Evolutionary conservation across 331 rosid species (phyloP).

Genomic region (Phaseolus coccineus): DNA sequence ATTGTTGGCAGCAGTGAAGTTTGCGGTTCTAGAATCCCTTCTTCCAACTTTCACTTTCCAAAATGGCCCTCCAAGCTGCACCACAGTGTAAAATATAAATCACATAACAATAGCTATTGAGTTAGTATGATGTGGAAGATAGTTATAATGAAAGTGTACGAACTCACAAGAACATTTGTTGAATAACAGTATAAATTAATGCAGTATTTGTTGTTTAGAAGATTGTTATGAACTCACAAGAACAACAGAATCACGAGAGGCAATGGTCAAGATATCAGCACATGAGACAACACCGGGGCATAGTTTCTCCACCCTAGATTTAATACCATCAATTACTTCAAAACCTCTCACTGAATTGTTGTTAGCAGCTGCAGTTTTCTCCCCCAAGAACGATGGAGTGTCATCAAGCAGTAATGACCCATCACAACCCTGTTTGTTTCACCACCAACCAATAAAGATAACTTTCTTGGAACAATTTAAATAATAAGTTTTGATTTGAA

Average conservation of each 20-base stretch:
- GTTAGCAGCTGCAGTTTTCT: slow-evolving; percentile 70
- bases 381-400: slow-evolving; percentile 59
- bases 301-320: slow-evolving; percentile 53
- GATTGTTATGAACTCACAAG: slow-evolving; percentile 53
- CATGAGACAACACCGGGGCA: slow-evolving; percentile 77
- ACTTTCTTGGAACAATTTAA: too few species aligned
- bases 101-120: neutral
- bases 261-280: slow-evolving; percentile 73
- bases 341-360: slow-evolving; percentile 61
- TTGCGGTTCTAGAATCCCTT: slow-evolving; percentile 80
- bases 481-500: too few species aligned
- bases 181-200: too few species aligned
- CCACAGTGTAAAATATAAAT: neutral
- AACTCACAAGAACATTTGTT: too few species aligned
- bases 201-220: too few species aligned
- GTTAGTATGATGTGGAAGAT: too few species aligned
- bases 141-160: too few species aligned
- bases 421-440: slow-evolving; percentile 72
- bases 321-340: slow-evolving; percentile 62
- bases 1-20: slow-evolving; percentile 59
- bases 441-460: neutral
- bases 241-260: slow-evolving; percentile 74
- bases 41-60: slow-evolving; percentile 86
- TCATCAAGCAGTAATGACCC: slow-evolving; percentile 75
- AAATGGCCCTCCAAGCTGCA: slow-evolving; percentile 85